Base-by-base conservation (phyloP, 2,329 filamentous ascomycete genomes). In the Alternaria infectoria region DNA sequence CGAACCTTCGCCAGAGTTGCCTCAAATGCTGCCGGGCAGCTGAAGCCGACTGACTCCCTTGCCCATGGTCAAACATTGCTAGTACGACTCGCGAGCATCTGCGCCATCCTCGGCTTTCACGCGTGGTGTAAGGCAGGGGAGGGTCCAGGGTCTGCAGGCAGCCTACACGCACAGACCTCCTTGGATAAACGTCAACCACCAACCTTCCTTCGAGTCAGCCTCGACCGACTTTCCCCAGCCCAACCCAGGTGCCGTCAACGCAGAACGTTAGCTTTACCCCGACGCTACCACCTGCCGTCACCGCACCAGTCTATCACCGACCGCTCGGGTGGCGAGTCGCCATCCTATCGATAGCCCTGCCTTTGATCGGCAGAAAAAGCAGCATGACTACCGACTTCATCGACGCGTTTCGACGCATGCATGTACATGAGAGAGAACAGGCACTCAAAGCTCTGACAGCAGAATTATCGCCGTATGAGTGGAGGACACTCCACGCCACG, bases 401-500 rank as follows among this genome's bases (percentile, higher is more conserved):
- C 21, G 23, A 65, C 2, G 69, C 67, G 10, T 78, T 78, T 55
- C 59, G 61, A 40, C 55, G 44, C 23, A 52, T 74, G 46, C 62
- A 57, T 15, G 58, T 62, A 19, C 59, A 51, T 47, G 59, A 66
- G 46, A 69, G 72, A 43, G 61, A 36, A 43, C 32, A 67, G 23
- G 77, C 72, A 17, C 67, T 80, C 19, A 62, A 64, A 8, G 69
- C 68, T 28, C 66, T 80, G 12, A 46, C 72, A 30, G 10, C 59
- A 17, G 61, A 75, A 32, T 51, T 80, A 28, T 74, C 68, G 12
- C 67, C 73, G 2, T 65, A 74, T 64, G 77, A 80, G 64, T 78
- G 74, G 75, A 67, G 77, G 36, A 51, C 60, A 8, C 54, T 78
- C 25, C 64, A 71, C 10, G 52, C 60, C 30, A 43, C 65, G 9